Evolutionary conservation across 208 protist genomes (phyloP).

Genomic region (Trypanosoma mega): DNA sequence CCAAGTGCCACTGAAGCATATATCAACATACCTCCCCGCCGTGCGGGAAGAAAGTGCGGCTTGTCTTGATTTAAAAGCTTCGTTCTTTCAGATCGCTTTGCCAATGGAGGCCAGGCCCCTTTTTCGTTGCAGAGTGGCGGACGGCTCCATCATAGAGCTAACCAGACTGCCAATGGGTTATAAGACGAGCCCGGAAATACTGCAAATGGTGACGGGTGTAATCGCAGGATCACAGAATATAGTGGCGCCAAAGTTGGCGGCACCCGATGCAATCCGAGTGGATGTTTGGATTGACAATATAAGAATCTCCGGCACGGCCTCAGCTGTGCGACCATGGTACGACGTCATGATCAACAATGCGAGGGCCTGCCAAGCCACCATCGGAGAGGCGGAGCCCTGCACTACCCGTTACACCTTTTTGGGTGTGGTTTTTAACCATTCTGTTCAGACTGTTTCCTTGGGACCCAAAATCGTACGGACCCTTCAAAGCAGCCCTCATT

Average conservation of each 20-base stretch:
- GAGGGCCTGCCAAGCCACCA: not conserved
- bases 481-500: not conserved
- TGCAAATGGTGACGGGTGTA: constrained; percentile 22
- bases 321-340: not conserved
- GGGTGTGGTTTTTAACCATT: not conserved
- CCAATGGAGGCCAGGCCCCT: not conserved
- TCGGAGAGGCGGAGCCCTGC: not conserved
- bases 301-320: constrained; percentile 16
- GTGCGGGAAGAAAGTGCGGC: too few species aligned
- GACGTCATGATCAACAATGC: not conserved
- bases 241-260: not conserved
- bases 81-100: too few species aligned
- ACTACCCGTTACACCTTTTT: not conserved
- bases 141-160: constrained; percentile 14
- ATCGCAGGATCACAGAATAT: constrained; percentile 21
- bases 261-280: constrained; percentile 2
- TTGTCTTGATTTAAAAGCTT: too few species aligned
- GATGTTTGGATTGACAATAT: constrained; percentile 38
- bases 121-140: not conserved
- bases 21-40: too few species aligned
- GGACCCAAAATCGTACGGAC: not conserved
- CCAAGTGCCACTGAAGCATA: too few species aligned
- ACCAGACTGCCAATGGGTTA: constrained; percentile 26
- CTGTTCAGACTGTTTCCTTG: not conserved
- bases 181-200: constrained; percentile 28